Evolutionary conservation across 306 rosid species (phyloP).

Genomic region (Lablab purpureus): DNA sequence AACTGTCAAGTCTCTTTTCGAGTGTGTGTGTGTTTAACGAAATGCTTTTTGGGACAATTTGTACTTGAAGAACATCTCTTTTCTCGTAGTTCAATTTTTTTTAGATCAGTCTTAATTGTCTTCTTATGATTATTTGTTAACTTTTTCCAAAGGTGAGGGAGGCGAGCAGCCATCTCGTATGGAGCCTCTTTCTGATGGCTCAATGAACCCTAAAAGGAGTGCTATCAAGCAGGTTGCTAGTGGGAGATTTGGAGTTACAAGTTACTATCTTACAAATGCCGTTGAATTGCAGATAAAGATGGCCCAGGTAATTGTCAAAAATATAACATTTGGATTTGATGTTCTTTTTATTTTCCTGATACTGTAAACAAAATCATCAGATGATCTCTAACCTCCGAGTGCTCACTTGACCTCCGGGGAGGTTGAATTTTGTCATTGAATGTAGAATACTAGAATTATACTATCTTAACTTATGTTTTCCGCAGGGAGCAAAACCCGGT

Average conservation of each 20-base stretch:
- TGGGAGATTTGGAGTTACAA: conserved; percentile 26
- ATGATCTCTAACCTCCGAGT: neutral
- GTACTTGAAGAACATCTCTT: neutral
- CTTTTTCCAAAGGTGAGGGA: conserved; percentile 15
- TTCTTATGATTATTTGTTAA: neutral
- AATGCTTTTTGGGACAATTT: neutral
- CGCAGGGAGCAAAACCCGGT: conserved; percentile 19
- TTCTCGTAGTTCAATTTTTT: neutral
- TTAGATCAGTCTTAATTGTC: neutral
- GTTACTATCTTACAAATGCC: conserved; percentile 24
- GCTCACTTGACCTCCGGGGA: neutral
- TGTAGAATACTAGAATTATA: neutral
- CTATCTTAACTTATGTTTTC: neutral
- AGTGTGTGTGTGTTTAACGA: conserved; percentile 42
- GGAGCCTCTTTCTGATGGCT: conserved; percentile 30
- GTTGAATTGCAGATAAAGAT: conserved; percentile 22
- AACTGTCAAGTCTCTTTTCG: neutral
- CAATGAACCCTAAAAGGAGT: conserved; percentile 15
- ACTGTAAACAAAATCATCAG: neutral
- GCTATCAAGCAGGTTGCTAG: conserved; percentile 26
- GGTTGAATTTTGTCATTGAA: neutral
- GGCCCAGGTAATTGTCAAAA: conserved; percentile 27
- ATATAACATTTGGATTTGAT: neutral
- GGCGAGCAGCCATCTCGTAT: conserved; percentile 32
- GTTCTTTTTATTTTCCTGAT: neutral